A percentile compares a stretch with the other conserved stretches of the same genome.
These are phyloP conservation scores for Starmerella tilneyi DNA, from an alignment of 805 yeast species.

Conservation along the genomic window DNA sequence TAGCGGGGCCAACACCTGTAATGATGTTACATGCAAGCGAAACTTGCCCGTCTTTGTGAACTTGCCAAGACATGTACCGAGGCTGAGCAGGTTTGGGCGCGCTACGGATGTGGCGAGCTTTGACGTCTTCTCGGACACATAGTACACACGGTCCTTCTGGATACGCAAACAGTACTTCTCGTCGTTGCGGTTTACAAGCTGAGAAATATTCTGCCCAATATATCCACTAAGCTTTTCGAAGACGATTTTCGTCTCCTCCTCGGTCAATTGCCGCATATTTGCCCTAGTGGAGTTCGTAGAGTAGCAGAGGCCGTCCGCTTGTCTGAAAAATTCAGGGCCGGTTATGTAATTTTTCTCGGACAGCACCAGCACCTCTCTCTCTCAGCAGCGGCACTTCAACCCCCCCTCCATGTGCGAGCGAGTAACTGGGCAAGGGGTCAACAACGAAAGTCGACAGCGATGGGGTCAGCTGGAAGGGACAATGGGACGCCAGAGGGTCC, in stretches of 20 bases:
- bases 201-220: constrained; percentile 89
- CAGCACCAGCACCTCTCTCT: neutral
- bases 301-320: no score
- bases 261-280: constrained; percentile 85
- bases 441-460: no score
- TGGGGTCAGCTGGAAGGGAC: no score
- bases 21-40: constrained; percentile 85
- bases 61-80: constrained; percentile 90
- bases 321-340: neutral
- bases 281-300: neutral
- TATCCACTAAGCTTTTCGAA: constrained; percentile 94
- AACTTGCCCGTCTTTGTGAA: constrained; percentile 97
- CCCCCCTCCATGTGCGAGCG: no score
- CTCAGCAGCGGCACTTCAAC: neutral
- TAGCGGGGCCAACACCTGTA: constrained; percentile 68
- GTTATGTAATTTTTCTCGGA: constrained; percentile 6
- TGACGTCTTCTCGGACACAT: constrained; percentile 68
- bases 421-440: no score
- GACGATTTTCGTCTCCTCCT: constrained; percentile 90
- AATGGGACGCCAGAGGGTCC: neutral
- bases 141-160: constrained; percentile 94
- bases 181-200: constrained; percentile 66
- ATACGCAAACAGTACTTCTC: constrained; percentile 90
- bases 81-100: constrained; percentile 78
- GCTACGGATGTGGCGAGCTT: constrained; percentile 84